Conservation (phyloP, 1,284 basidiomycete genomes). For the Afroboletus lepidellus region DNA sequence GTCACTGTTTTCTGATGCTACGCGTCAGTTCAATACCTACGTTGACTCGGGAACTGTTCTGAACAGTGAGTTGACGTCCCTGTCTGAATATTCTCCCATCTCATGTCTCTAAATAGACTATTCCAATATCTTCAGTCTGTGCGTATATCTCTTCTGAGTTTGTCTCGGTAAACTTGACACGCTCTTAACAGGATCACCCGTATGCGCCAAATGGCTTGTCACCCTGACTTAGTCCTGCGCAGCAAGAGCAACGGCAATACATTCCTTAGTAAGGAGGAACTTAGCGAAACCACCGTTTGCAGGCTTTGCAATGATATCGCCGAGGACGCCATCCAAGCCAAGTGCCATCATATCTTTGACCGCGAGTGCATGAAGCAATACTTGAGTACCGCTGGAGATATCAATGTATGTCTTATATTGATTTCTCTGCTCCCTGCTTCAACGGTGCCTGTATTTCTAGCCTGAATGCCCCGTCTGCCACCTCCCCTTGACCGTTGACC, state of each 20-base stretch:
- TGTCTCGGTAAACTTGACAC: neutral
- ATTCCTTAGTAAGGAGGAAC: conserved; percentile 55
- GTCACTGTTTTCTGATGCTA: conserved; percentile 90
- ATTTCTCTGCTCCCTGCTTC: conserved; percentile 1
- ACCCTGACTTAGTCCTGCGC: conserved; percentile 92
- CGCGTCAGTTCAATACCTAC: conserved; percentile 90
- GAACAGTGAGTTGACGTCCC: conserved; percentile 67
- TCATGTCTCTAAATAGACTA: conserved; percentile 60
- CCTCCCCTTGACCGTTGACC: conserved; percentile 88
- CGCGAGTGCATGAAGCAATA: conserved; percentile 97
- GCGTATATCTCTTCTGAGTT: conserved; percentile 27
- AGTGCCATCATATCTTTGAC: conserved; percentile 90
- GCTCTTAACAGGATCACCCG: conserved; percentile 59
- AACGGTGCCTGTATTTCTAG: conserved; percentile 24
- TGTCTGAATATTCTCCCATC: neutral
- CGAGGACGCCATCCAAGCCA: conserved; percentile 94
- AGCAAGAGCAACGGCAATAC: conserved; percentile 74
- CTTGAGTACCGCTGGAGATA: conserved; percentile 74
- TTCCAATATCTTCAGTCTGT: conserved; percentile 91
- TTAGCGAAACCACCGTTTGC: conserved; percentile 78
- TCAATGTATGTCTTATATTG: conserved; percentile 48
- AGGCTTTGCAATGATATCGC: conserved; percentile 96
- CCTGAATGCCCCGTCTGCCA: conserved; percentile 97
- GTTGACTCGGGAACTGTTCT: conserved; percentile 88
- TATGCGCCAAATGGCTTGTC: conserved; percentile 96